Evolutionary conservation across 78 protist species (phyloP).

Genomic region (Protostelium mycophagum): DNA sequence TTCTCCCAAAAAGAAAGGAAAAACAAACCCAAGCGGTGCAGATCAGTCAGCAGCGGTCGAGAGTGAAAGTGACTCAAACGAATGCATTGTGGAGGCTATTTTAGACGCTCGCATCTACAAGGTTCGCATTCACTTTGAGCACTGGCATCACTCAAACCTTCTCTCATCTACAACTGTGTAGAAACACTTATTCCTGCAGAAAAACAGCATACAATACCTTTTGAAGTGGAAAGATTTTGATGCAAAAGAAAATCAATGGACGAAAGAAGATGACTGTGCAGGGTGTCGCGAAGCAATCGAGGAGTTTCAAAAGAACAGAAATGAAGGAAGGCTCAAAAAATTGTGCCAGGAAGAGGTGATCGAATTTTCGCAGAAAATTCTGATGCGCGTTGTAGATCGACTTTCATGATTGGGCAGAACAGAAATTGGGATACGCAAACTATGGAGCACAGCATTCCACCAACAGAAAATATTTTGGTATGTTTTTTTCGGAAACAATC

Average conservation of each 20-base stretch:
- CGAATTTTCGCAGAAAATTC: background rate
- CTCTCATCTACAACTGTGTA: too few relatives aligned
- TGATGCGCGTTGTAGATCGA: background rate
- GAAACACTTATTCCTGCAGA: too few relatives aligned
- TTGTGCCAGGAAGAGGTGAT: background rate
- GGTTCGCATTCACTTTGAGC: too few relatives aligned
- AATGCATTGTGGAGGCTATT: too few relatives aligned
- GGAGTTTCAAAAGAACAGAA: background rate
- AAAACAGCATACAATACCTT: background rate
- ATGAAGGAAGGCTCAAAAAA: background rate
- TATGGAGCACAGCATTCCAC: background rate
- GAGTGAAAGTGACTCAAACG: too few relatives aligned
- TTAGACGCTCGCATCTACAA: too few relatives aligned
- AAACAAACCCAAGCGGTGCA: too few relatives aligned
- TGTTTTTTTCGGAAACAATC: background rate
- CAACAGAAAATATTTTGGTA: background rate
- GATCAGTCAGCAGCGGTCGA: too few relatives aligned
- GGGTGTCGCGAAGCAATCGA: background rate
- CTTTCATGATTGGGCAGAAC: background rate
- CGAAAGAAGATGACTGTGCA: background rate
- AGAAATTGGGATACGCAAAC: background rate
- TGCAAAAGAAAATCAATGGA: background rate
- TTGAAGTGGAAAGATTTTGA: background rate
- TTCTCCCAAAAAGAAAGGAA: too few relatives aligned
- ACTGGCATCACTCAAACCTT: too few relatives aligned